These are phyloP conservation scores for Fusarium longipes DNA, from an alignment of 2,329 filamentous ascomycete species.

Conservation along the genomic window DNA sequence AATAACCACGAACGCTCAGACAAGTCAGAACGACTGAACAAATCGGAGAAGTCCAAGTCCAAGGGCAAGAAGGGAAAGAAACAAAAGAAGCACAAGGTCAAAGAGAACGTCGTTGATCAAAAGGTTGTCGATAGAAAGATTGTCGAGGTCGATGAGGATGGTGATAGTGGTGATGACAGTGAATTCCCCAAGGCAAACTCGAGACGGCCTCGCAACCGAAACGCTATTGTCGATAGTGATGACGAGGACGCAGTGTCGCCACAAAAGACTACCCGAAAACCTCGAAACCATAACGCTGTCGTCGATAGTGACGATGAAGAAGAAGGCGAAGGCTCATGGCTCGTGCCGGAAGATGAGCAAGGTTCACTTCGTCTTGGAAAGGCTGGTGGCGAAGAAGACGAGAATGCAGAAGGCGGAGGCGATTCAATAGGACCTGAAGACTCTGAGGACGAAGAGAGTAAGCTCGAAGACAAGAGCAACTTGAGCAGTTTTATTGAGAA, in stretches of 20 bases:
- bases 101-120: conserved; percentile 30
- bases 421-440: conserved; percentile 81
- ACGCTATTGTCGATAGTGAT: conserved; percentile 34
- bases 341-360: conserved; percentile 76
- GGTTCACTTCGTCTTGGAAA: conserved; percentile 72
- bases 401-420: conserved; percentile 87
- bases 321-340: conserved; percentile 81
- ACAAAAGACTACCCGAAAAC: conserved; percentile 48
- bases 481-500: conserved; percentile 67
- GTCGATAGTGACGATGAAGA: conserved; percentile 74
- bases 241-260: conserved; percentile 32
- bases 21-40: conserved; percentile 54
- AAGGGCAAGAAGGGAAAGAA: conserved; percentile 31
- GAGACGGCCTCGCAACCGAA: conserved; percentile 30
- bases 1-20: conserved; percentile 59
- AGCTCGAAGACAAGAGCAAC: conserved; percentile 64
- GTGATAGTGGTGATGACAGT: conserved; percentile 39
- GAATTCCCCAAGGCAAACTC: conserved; percentile 30
- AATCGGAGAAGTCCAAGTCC: conserved; percentile 36
- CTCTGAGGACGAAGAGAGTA: conserved; percentile 66
- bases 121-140: conserved; percentile 30
- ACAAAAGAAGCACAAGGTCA: conserved; percentile 29
- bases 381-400: conserved; percentile 86
- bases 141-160: conserved; percentile 31
- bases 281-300: conserved; percentile 66